Evolutionary conservation across 805 yeast genomes (phyloP).

Genomic region (Barnettozyma californica): DNA sequence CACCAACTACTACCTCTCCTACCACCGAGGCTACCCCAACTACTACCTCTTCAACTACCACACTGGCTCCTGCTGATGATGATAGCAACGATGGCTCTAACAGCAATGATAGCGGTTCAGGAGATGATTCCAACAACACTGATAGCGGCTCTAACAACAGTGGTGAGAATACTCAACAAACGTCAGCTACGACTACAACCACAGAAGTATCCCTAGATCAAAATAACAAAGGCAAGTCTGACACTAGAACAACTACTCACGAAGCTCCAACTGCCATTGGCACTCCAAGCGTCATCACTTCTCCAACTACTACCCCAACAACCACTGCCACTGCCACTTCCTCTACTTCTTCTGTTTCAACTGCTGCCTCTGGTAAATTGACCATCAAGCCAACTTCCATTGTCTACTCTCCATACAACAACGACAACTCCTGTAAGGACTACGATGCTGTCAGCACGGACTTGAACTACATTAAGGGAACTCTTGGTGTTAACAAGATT

Average conservation of each 20-base stretch:
- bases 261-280: slow-evolving; percentile 31
- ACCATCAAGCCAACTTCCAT: slow-evolving; percentile 47
- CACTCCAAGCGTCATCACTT: slow-evolving; percentile 29
- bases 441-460: slow-evolving; percentile 51
- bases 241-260: slow-evolving; percentile 25
- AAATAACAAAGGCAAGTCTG: slow-evolving; percentile 13
- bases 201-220: slow-evolving; percentile 11
- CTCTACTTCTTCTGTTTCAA: slow-evolving; percentile 19
- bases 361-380: slow-evolving; percentile 20
- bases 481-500: slow-evolving; percentile 53
- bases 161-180: not conserved
- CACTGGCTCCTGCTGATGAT: no score
- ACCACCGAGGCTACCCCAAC: no score
- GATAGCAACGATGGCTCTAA: no score
- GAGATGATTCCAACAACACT: slow-evolving; percentile 17
- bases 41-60: no score
- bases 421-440: slow-evolving; percentile 64
- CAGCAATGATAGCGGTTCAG: not conserved
- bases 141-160: slow-evolving; percentile 3
- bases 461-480: slow-evolving; percentile 47
- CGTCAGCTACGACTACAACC: not conserved
- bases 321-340: slow-evolving; percentile 25
- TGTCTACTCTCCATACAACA: slow-evolving; percentile 75
- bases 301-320: slow-evolving; percentile 17
- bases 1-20: no score